Percentiles rank a stretch among this genome's conserved stretches.
phyloP scores from a whole-genome alignment of 2,329 filamentous ascomycete genomes.

The Beauveria varroae region DNA sequence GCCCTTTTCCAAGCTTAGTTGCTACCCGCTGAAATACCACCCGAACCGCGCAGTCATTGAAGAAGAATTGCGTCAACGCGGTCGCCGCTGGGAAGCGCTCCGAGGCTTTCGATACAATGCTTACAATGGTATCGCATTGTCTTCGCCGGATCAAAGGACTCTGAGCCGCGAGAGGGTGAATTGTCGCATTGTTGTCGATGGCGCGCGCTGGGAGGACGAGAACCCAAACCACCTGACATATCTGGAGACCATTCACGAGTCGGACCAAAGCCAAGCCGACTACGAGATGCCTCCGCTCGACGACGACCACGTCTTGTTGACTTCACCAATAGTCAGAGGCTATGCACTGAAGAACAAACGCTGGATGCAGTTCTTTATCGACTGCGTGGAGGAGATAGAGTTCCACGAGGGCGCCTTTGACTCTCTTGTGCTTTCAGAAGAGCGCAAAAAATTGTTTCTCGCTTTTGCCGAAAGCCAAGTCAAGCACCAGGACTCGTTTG shows the following conservation, averaged over 20 bases:
- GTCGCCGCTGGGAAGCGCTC: conserved; percentile 76
- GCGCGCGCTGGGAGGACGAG: conserved; percentile 71
- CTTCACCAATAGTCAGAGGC: conserved; percentile 76
- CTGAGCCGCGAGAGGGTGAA: conserved; percentile 42
- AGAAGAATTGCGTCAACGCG: conserved; percentile 64
- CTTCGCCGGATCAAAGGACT: conserved; percentile 55
- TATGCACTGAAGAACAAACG: conserved; percentile 84
- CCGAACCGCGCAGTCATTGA: conserved; percentile 60
- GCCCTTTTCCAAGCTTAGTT: conserved; percentile 71
- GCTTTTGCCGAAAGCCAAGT: conserved; percentile 75
- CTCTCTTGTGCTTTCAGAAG: conserved; percentile 62
- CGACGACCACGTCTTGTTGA: conserved; percentile 76
- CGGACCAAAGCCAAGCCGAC: conserved; percentile 32
- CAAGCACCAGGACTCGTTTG: conserved; percentile 72
- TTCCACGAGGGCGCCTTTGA: conserved; percentile 81
- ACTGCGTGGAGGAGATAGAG: conserved; percentile 68
- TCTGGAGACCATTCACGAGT: conserved; percentile 58
- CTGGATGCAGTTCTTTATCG: conserved; percentile 86
- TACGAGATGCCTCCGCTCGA: conserved; percentile 52
- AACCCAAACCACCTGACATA: conserved; percentile 78
- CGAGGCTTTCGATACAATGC: conserved; percentile 75
- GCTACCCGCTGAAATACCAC: conserved; percentile 75
- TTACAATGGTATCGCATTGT: conserved; percentile 70
- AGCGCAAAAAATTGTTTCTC: conserved; percentile 58
- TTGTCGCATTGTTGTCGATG: conserved; percentile 77